Conservation (phyloP, 192 early-diverging fungal genomes). For the Coemansia sp. region DNA sequence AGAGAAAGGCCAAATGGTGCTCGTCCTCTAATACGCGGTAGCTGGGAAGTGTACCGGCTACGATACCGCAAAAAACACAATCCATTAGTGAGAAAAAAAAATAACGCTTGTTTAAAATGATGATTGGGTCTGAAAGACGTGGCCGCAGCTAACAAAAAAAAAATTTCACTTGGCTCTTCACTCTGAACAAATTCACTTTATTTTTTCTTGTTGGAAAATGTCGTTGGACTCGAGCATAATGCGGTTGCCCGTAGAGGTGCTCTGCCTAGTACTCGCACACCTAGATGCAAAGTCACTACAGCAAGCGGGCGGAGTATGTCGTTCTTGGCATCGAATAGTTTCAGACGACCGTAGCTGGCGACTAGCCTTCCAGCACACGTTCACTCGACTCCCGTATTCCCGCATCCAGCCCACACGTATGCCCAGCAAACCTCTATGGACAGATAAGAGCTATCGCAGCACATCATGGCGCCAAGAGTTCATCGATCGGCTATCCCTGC, state of each 20-base stretch:
- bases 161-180: too few species aligned
- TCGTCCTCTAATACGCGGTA: slow-evolving; percentile 29
- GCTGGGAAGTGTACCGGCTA: slow-evolving; percentile 21
- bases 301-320: slow-evolving; percentile 25
- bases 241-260: slow-evolving; percentile 36
- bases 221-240: not conserved
- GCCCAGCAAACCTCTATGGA: not conserved
- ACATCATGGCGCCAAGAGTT: slow-evolving; percentile 32
- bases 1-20: slow-evolving; percentile 28
- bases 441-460: not conserved
- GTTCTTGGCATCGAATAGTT: slow-evolving; percentile 26
- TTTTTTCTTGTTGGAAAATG: not conserved
- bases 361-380: slow-evolving; percentile 21
- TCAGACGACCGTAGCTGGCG: slow-evolving; percentile 43
- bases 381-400: slow-evolving; percentile 24
- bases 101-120: not conserved
- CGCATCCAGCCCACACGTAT: slow-evolving; percentile 17
- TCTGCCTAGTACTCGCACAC: slow-evolving; percentile 22
- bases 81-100: not conserved
- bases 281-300: slow-evolving; percentile 25
- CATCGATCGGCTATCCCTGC: slow-evolving; percentile 18
- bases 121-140: not conserved
- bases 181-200: not conserved
- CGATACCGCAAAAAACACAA: slow-evolving; percentile 31
- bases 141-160: not conserved